Evolutionary conservation across 1,139 yeast species (phyloP).

Genomic region (Pichia kudriavzevii): DNA sequence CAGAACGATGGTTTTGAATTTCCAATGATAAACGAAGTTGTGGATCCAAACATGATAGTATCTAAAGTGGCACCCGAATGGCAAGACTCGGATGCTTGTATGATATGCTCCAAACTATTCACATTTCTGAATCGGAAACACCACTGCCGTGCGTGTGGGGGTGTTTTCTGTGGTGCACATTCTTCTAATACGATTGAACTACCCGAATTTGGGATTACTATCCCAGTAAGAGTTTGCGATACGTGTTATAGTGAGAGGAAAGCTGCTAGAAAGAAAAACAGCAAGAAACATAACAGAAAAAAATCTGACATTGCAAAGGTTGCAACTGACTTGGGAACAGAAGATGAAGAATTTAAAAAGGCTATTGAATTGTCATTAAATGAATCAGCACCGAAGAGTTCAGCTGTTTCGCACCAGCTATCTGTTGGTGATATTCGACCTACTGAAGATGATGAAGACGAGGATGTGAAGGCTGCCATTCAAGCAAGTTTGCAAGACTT

Average conservation of each 20-base stretch:
- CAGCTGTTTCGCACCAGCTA: neutral
- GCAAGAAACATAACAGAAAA: conserved; percentile 5
- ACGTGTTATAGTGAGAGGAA: conserved; percentile 52
- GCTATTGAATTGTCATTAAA: conserved; percentile 76
- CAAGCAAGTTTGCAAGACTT: conserved; percentile 84
- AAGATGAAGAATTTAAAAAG: conserved; percentile 68
- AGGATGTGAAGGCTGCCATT: conserved; percentile 87
- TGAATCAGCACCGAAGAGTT: conserved; percentile 31
- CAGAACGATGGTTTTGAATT: conserved; percentile 59
- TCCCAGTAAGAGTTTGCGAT: conserved; percentile 91
- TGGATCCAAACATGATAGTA: conserved; percentile 57
- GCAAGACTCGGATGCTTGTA: conserved; percentile 93
- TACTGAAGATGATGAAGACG: conserved; percentile 61
- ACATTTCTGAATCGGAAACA: conserved; percentile 84
- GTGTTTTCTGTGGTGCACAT: conserved; percentile 81
- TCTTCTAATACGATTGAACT: conserved; percentile 64
- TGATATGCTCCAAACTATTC: conserved; percentile 82
- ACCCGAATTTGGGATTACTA: conserved; percentile 79
- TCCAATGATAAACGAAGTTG: conserved; percentile 41
- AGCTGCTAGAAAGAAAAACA: conserved; percentile 20
- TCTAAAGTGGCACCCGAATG: conserved; percentile 96
- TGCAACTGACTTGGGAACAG: no score
- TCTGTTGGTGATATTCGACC: neutral
- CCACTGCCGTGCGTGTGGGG: conserved; percentile 97
- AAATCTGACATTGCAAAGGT: neutral